Conservation (phyloP, 2,329 filamentous ascomycete species). For the Cladosporium sp. region DNA sequence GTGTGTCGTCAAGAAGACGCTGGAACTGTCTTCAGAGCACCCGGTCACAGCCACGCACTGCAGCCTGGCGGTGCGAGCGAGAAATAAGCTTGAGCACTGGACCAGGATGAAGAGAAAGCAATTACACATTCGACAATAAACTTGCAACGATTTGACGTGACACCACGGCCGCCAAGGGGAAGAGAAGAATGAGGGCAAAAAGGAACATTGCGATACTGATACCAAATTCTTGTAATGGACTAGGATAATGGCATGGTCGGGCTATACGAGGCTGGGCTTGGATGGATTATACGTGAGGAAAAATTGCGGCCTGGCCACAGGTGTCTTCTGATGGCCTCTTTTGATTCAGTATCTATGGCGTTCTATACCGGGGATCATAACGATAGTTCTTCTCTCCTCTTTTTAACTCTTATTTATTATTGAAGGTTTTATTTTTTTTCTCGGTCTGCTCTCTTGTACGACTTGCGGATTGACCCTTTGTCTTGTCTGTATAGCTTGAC, state of each 20-base stretch:
- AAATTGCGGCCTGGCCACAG: background rate
- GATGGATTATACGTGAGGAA: background rate
- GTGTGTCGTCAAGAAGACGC: constrained; percentile 77
- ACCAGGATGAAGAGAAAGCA: background rate
- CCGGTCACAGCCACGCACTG: constrained; percentile 78
- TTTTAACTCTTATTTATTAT: background rate
- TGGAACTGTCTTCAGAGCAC: constrained; percentile 66
- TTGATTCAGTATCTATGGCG: background rate
- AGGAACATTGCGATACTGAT: background rate
- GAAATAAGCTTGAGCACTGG: constrained; percentile 18
- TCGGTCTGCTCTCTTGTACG: background rate
- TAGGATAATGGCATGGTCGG: background rate
- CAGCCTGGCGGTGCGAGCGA: constrained; percentile 29
- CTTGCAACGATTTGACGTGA: background rate
- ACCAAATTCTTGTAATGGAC: constrained; percentile 5
- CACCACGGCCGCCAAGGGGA: background rate
- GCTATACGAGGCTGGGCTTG: background rate
- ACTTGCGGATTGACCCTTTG: too few relatives aligned
- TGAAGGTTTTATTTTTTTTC: too few relatives aligned
- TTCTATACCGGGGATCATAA: background rate
- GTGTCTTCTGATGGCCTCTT: background rate
- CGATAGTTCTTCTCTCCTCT: background rate
- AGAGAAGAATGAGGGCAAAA: background rate
- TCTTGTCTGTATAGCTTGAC: too few relatives aligned
- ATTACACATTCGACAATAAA: background rate